Percentiles rank a stretch among this genome's conserved stretches.
Conservation (phyloP, 371 early-diverging fungal species). For the Blastocladiella emersonii region DNA sequence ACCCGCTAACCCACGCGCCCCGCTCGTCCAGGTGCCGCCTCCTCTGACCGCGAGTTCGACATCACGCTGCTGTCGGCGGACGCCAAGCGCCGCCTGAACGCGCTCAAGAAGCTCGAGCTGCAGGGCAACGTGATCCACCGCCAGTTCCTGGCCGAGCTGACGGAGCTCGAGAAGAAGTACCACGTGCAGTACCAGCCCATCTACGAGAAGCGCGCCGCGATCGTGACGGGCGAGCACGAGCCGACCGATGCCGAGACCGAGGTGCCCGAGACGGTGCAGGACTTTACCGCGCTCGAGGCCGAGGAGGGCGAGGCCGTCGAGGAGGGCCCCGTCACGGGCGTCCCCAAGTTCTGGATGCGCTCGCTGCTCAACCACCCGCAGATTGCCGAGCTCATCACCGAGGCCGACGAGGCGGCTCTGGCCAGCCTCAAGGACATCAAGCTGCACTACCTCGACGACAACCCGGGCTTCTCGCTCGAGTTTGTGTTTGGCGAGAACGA, state of each 20-base stretch:
- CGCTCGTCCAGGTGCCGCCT: too few relatives aligned
- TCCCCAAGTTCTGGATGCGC: slow-evolving; percentile 81
- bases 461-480: slow-evolving; percentile 82
- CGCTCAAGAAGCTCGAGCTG: slow-evolving; percentile 15
- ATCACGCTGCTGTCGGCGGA: not conserved
- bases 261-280: slow-evolving; percentile 25
- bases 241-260: slow-evolving; percentile 74
- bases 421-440: slow-evolving; percentile 72
- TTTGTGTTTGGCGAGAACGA: slow-evolving; percentile 80
- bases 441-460: slow-evolving; percentile 60
- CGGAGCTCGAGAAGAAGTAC: slow-evolving; percentile 88
- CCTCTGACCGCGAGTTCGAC: not conserved
- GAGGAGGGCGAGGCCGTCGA: not conserved
- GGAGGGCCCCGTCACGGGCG: slow-evolving; percentile 21
- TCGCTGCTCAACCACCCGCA: slow-evolving; percentile 68
- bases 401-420: slow-evolving; percentile 72
- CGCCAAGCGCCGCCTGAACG: not conserved
- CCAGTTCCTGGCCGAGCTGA: slow-evolving; percentile 74
- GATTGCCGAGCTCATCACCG: slow-evolving; percentile 67
- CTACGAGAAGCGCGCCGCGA: slow-evolving; percentile 43
- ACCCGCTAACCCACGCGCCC: not conserved
- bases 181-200: slow-evolving; percentile 61
- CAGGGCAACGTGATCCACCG: slow-evolving; percentile 65
- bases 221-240: slow-evolving; percentile 62
- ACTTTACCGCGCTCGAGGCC: not conserved